Evolutionary conservation across 1,284 basidiomycete genomes (phyloP).

Genomic region (Sphagnurus paluster): DNA sequence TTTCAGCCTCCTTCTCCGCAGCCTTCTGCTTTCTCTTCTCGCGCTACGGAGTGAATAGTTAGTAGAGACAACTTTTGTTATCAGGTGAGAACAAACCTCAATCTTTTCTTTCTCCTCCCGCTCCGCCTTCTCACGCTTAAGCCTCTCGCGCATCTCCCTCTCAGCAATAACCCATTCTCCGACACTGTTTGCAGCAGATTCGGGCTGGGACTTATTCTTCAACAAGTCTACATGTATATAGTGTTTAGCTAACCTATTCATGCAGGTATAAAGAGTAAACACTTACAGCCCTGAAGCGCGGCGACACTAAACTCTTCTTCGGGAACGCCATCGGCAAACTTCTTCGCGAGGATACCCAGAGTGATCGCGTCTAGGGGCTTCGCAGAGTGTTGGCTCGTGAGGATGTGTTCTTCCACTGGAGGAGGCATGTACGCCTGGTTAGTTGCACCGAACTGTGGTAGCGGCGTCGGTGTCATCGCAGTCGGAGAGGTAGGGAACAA

Average conservation of each 20-base stretch:
- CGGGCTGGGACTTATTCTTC: conserved; percentile 78
- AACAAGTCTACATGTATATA: conserved; percentile 55
- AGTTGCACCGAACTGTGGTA: conserved; percentile 50
- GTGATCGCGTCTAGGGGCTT: conserved; percentile 63
- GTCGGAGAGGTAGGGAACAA: conserved; percentile 23
- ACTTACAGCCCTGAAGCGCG: conserved; percentile 81
- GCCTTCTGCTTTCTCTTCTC: conserved; percentile 59
- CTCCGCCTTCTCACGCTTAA: conserved; percentile 69
- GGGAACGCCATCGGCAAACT: conserved; percentile 74
- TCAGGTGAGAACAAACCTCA: conserved; percentile 45
- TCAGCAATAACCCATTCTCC: conserved; percentile 71
- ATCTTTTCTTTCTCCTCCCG: conserved; percentile 57
- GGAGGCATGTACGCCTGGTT: conserved; percentile 67
- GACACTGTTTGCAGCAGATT: conserved; percentile 64
- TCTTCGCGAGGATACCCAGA: conserved; percentile 63
- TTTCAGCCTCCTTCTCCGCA: conserved; percentile 45
- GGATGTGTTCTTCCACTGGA: conserved; percentile 58
- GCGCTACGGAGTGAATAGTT: conserved; percentile 37
- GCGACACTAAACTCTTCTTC: conserved; percentile 83
- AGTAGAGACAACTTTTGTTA: conserved; percentile 8
- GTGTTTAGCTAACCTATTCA: conserved; percentile 6
- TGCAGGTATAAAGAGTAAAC: conserved; percentile 27
- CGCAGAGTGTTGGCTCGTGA: conserved; percentile 56
- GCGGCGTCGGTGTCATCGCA: conserved; percentile 25
- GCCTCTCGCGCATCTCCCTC: conserved; percentile 67